Conservation (phyloP, 352 stramenopile genomes). For the Paralagenidium karlingii region DNA sequence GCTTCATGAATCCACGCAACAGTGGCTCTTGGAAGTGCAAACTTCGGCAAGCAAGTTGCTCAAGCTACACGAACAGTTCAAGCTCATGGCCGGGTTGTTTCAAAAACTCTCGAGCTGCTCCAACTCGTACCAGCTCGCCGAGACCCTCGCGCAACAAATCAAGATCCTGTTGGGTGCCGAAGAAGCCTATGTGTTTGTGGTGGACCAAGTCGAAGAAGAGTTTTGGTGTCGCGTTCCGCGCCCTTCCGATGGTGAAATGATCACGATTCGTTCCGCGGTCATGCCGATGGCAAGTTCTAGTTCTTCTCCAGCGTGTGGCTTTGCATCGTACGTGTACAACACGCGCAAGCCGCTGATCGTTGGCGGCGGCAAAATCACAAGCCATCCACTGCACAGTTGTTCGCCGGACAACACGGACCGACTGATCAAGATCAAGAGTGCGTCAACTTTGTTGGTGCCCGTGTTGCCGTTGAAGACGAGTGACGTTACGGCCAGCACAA, state of each 20-base stretch:
- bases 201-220: conserved; percentile 57
- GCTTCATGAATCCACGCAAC: conserved; percentile 33
- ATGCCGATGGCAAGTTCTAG: conserved; percentile 16
- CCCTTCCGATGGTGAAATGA: conserved; percentile 7
- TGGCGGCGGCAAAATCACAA: conserved; percentile 23
- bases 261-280: conserved; percentile 29
- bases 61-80: conserved; percentile 40
- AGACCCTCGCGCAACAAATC: conserved; percentile 33
- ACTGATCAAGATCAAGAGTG: conserved; percentile 31
- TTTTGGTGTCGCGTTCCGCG: conserved; percentile 57
- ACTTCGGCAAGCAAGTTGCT: conserved; percentile 37
- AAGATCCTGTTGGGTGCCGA: conserved; percentile 33
- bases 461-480: conserved; percentile 21
- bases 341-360: conserved; percentile 50
- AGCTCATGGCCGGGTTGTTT: conserved; percentile 36
- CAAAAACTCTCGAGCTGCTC: conserved; percentile 34
- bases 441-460: conserved; percentile 45
- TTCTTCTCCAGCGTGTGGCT: conserved; percentile 28
- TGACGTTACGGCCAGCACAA: conserved; percentile 1
- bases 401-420: conserved; percentile 49
- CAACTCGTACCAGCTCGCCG: conserved; percentile 44
- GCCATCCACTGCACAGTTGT: conserved; percentile 35
- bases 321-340: conserved; percentile 57
- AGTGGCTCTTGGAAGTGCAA: conserved; percentile 50
- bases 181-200: conserved; percentile 49